phyloP scores from a whole-genome alignment of 371 early-diverging fungal genomes.

The Mucor saturninus region DNA sequence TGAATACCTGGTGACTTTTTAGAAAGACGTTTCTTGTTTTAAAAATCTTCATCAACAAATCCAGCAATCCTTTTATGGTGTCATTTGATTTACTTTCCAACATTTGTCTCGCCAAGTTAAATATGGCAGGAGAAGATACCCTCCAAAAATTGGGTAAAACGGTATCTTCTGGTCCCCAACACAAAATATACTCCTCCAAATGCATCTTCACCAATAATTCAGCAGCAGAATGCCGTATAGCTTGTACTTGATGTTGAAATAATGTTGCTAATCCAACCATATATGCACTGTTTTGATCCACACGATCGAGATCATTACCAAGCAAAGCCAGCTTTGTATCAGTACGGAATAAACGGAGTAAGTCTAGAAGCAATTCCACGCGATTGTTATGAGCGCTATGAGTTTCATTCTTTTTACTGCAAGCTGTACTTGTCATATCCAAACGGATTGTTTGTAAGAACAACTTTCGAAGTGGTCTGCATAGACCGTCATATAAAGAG shows the following conservation, averaged over 20 bases:
- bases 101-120: slow-evolving; percentile 50
- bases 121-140: slow-evolving; percentile 57
- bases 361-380: slow-evolving; percentile 67
- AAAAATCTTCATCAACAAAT: slow-evolving; percentile 65
- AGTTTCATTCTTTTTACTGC: slow-evolving; percentile 18
- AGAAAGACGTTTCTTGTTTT: slow-evolving; percentile 69
- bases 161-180: slow-evolving; percentile 59
- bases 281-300: slow-evolving; percentile 66
- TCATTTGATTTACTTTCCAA: slow-evolving; percentile 59
- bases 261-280: slow-evolving; percentile 68
- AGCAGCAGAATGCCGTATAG: slow-evolving; percentile 68
- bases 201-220: slow-evolving; percentile 71
- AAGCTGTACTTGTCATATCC: slow-evolving; percentile 26
- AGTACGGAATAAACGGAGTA: slow-evolving; percentile 70
- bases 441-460: slow-evolving; percentile 60
- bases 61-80: slow-evolving; percentile 60
- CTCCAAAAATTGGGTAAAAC: slow-evolving; percentile 66
- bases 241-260: slow-evolving; percentile 60
- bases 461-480: slow-evolving; percentile 64
- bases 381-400: slow-evolving; percentile 35
- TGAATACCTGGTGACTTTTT: slow-evolving; percentile 48
- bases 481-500: slow-evolving; percentile 66
- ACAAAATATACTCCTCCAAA: slow-evolving; percentile 48
- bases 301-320: slow-evolving; percentile 45
- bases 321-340: slow-evolving; percentile 70